Evolutionary conservation across 2,329 filamentous ascomycete species (phyloP).

Genomic region (Phoma sp.): DNA sequence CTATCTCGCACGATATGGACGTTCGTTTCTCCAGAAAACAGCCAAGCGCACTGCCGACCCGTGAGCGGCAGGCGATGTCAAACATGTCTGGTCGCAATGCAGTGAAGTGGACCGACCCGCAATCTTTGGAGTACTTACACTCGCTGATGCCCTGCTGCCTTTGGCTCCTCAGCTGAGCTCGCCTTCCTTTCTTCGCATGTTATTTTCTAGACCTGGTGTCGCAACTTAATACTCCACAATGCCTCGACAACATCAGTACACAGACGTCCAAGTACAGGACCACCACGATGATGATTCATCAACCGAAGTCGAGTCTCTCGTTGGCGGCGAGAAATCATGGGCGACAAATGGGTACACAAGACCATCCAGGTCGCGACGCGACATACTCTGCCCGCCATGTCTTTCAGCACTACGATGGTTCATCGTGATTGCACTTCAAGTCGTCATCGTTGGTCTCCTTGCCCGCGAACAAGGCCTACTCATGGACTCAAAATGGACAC

Average conservation of each 20-base stretch:
- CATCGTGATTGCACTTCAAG: slow-evolving; percentile 38
- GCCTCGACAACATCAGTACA: slow-evolving; percentile 41
- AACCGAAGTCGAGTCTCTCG: slow-evolving; percentile 43
- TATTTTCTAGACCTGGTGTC: slow-evolving; percentile 30
- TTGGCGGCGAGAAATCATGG: slow-evolving; percentile 39
- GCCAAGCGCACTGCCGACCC: slow-evolving; percentile 20
- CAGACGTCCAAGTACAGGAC: slow-evolving; percentile 31
- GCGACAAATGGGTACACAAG: slow-evolving; percentile 24
- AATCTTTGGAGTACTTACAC: slow-evolving; percentile 22
- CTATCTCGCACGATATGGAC: slow-evolving; percentile 12
- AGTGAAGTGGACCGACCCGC: slow-evolving; percentile 18
- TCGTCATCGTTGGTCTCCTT: slow-evolving; percentile 38
- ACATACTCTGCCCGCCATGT: slow-evolving; percentile 18
- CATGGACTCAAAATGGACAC: slow-evolving; percentile 25
- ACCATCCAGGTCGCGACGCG: slow-evolving; percentile 27
- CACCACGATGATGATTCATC: slow-evolving; percentile 40
- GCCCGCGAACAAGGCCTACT: slow-evolving; percentile 40
- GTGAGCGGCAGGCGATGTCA: slow-evolving; percentile 19
- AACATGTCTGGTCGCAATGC: slow-evolving; percentile 30
- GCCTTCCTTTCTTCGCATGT: slow-evolving; percentile 15
- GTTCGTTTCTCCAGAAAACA: slow-evolving; percentile 7
- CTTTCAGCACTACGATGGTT: slow-evolving; percentile 35
- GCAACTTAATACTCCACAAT: slow-evolving; percentile 24
- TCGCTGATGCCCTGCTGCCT: slow-evolving; percentile 20
- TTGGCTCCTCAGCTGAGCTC: slow-evolving; percentile 40